Base-by-base conservation (phyloP, 2,329 filamentous ascomycete species). In the Stagonosporopsis rhizophila region DNA sequence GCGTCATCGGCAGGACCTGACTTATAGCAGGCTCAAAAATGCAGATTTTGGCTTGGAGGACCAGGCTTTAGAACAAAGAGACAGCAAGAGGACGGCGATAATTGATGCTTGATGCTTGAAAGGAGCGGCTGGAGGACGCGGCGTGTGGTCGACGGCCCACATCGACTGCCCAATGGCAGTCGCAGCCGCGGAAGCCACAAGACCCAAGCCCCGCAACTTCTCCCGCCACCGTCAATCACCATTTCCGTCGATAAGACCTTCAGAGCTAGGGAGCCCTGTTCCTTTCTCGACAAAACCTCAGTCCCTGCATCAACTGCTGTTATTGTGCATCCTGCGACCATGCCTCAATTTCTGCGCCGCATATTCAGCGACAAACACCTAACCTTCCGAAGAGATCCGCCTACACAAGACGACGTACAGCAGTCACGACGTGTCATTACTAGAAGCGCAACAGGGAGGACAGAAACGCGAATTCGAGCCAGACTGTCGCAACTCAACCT, bases 401-500 rank as follows among this genome's bases (percentile, higher is more conserved):
- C 52, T 20, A 50, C 63, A 8, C 44, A 50, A 37, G 60, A 65
- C 19, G 44, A 59, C n/a, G 32, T 69, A 3, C 63, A 64, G 40
- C 60, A 59, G 38, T 62, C 66, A n/a, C 63, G 65, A 11, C 65
- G 66, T 38, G 63, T 69, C 2, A 57, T 68, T 4, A 60, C 62
- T 25, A 62, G 62, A 39, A 56, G 19, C 15, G 50, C 64, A 6
- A 44, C 58, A 8, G 51, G 25, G 2, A 42, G 44, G 15, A 35
- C 58, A 7, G 63, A 62, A 12, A 62, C 58, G 15, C 44, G 59
- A 9, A 46, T 57, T 6, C 54, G 56, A 28, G 54, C 56, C 44
- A 56, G 64, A 17, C 15, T 50, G 0, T 61, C 56, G 11, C 42
- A 56, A 11, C 58, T 64, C 14, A 58, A 66, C 14, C 35, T 50